Conservation (phyloP, 129 eudicot species). For the Oenanthe sinensis region DNA sequence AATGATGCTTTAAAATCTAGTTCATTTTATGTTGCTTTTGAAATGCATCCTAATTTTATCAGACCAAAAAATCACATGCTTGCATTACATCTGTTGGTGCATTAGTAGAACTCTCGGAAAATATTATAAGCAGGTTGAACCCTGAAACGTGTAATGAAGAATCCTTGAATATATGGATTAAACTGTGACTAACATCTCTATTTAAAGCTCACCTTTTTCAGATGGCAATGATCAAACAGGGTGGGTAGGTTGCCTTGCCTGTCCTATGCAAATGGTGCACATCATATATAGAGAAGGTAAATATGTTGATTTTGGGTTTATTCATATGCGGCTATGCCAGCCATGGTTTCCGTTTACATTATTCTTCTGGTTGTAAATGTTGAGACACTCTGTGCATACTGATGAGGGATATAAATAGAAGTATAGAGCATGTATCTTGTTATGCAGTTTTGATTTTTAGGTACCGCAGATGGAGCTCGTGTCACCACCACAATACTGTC, state of each 20-base stretch:
- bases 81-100: background rate
- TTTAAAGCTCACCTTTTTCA: background rate
- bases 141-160: background rate
- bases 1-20: background rate
- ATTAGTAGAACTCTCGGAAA: background rate
- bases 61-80: background rate
- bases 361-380: background rate
- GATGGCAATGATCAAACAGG: background rate
- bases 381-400: background rate
- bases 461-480: background rate
- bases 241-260: background rate
- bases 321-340: background rate
- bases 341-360: background rate
- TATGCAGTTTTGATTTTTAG: background rate
- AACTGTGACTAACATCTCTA: background rate
- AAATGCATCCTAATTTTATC: background rate
- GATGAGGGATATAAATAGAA: background rate
- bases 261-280: background rate
- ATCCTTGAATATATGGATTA: too few species aligned
- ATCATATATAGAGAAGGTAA: background rate
- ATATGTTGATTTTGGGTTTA: background rate
- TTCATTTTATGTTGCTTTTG: background rate
- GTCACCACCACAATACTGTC: background rate
- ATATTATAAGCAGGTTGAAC: background rate
- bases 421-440: background rate